Base-by-base conservation (phyloP, 306 rosid species). In the Sphenostylis stenocarpa region DNA sequence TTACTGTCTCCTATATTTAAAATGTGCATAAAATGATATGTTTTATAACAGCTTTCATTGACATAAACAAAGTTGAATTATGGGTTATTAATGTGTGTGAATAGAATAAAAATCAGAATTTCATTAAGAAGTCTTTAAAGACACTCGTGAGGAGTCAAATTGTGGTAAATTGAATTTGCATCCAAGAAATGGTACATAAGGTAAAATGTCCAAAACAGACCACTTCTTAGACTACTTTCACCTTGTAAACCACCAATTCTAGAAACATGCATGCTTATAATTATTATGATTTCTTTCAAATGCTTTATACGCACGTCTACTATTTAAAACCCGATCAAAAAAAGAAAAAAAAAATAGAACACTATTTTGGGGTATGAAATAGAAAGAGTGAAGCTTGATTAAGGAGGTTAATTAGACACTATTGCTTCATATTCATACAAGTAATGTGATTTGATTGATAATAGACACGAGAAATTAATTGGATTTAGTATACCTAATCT, bases 271-370 rank as follows among this genome's bases (percentile, higher is more conserved):
- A 33, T n/a, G n/a, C n/a, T n/a, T n/a, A n/a, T n/a, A n/a, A n/a
- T 53, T 33, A n/a, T 51, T 16, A 48, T 48, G 55, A 78, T 62
- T 61, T 79, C 77, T 70, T 61, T 79, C 77, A 71, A 49, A 61
- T 71, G 72, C 77, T 79, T 79, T 70, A 70, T 61, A 61, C 62
- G 72, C 73, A 79, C 68, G 66, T 70, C 67, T 71, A 62, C 34
- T 4, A 34, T 15, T 4, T 26, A 26, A 26, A 26, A 26, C 28
- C 9, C 33, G 1, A 0, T 4, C 7, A 9, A 53, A 3, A 3
- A 53, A 21, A 0, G 8, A 19, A 8, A 23, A 0, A 55, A 23
- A n/a, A 10, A 7, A 36, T 10, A 36, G 7, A 36, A 36, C 41
- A 36, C 2, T n/a, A 56, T 1, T 56, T 56, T 24, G 34, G 16